A percentile compares a stretch with the other conserved stretches of the same genome.
Conservation (phyloP, 2,329 filamentous ascomycete genomes). For the Cryphonectria carpinicola region DNA sequence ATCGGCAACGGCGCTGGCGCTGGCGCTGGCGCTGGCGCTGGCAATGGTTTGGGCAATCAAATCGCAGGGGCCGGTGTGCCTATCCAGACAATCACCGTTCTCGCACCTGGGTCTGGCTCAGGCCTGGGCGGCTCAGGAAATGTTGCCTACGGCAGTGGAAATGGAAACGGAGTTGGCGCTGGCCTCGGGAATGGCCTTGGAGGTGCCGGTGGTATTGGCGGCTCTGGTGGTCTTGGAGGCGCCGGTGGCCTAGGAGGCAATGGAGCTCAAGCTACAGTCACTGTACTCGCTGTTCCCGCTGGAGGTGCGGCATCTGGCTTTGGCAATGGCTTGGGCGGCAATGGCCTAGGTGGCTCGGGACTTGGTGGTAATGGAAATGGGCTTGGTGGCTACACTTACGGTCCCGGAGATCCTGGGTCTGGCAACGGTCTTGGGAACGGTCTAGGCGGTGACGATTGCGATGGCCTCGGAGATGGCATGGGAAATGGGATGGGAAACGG, state of each 20-base stretch:
- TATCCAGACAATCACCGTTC: conserved; percentile 20
- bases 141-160: conserved; percentile 5
- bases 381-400: conserved; percentile 3
- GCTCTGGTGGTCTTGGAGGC: conserved; percentile 10
- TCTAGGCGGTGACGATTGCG: neutral
- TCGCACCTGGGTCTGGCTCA: conserved; percentile 18
- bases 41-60: conserved; percentile 6
- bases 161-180: conserved; percentile 19
- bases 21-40: conserved; percentile 2
- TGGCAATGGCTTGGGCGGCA: conserved; percentile 21
- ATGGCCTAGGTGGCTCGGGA: conserved; percentile 16
- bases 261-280: conserved; percentile 22
- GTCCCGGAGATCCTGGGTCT: neutral
- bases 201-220: conserved; percentile 12
- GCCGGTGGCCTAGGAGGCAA: conserved; percentile 14
- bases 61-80: conserved; percentile 14
- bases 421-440: conserved; percentile 15
- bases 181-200: conserved; percentile 16
- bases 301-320: conserved; percentile 18
- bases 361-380: conserved; percentile 2
- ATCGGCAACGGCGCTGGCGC: conserved; percentile 14
- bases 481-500: conserved; percentile 16
- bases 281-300: conserved; percentile 15
- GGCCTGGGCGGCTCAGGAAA: neutral
- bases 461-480: conserved; percentile 6